Conservation (phyloP, 2,329 filamentous ascomycete species). For the Gliomastix tumulicola region DNA sequence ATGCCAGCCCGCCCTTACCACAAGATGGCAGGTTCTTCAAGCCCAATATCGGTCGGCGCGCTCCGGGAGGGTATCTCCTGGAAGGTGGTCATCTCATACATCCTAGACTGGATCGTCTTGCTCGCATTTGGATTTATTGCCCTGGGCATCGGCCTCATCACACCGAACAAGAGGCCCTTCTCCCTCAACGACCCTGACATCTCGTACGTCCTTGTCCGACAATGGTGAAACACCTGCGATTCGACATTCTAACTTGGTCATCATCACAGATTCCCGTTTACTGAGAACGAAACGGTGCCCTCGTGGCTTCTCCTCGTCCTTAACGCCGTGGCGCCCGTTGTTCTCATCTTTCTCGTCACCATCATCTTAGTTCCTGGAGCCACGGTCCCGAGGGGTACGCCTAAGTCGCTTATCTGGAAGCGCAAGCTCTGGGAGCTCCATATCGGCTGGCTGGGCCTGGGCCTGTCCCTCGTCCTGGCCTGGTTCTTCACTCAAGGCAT, state of each 20-base stretch:
- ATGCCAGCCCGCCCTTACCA: constrained; percentile 1
- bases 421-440: constrained; percentile 90
- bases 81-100: constrained; percentile 51
- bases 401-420: constrained; percentile 61
- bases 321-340: constrained; percentile 55
- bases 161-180: constrained; percentile 65
- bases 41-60: constrained; percentile 14
- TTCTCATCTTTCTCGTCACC: constrained; percentile 61
- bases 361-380: constrained; percentile 67
- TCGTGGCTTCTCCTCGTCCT: constrained; percentile 58
- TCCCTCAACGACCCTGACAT: constrained; percentile 67
- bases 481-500: constrained; percentile 81
- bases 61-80: constrained; percentile 6
- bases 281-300: constrained; percentile 64
- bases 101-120: constrained; percentile 68
- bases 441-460: constrained; percentile 76
- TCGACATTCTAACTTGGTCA: no score
- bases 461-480: constrained; percentile 60
- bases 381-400: constrained; percentile 55
- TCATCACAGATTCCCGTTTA: constrained; percentile 58
- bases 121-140: constrained; percentile 51
- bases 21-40: constrained; percentile 7
- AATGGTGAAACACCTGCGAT: no score
- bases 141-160: constrained; percentile 49
- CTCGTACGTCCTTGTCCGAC: no score